A percentile compares a stretch with the other conserved stretches of the same genome.
These are phyloP conservation scores for Tolypocladium amazonense DNA, from an alignment of 2,329 filamentous ascomycete species.

Conservation along the genomic window DNA sequence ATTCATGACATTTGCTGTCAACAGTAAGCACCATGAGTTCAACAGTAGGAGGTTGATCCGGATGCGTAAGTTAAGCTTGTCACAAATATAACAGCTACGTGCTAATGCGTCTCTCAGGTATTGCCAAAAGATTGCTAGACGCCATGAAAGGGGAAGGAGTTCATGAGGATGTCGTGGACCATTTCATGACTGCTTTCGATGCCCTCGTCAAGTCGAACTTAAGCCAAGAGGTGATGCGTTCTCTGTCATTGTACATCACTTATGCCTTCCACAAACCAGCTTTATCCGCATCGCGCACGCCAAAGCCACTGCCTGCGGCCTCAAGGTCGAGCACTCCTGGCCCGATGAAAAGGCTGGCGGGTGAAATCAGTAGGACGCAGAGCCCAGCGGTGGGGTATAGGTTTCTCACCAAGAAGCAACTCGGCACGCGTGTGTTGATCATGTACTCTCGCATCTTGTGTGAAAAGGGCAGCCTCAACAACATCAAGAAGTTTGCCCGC, in stretches of 20 bases:
- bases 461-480: conserved; percentile 53
- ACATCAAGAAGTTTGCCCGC: conserved; percentile 79
- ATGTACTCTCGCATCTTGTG: conserved; percentile 74
- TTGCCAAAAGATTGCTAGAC: conserved; percentile 82
- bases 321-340: conserved; percentile 30
- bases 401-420: conserved; percentile 51
- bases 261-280: conserved; percentile 66
- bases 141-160: conserved; percentile 80
- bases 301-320: conserved; percentile 29
- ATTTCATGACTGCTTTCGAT: conserved; percentile 71
- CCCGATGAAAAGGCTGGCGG: conserved; percentile 23
- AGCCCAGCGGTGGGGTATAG: conserved; percentile 20
- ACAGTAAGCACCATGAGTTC: conserved; percentile 85
- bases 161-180: conserved; percentile 57
- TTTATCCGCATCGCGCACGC: conserved; percentile 38
- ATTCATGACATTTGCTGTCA: conserved; percentile 77
- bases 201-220: conserved; percentile 71
- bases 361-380: conserved; percentile 20
- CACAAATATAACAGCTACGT: neutral
- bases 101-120: conserved; percentile 42
- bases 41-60: conserved; percentile 77
- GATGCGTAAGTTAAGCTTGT: conserved; percentile 59
- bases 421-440: conserved; percentile 64
- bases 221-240: conserved; percentile 75
- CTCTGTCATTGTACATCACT: conserved; percentile 83